phyloP scores from a whole-genome alignment of 2,329 filamentous ascomycete genomes.

The Pseudogymnoascus sp. region DNA sequence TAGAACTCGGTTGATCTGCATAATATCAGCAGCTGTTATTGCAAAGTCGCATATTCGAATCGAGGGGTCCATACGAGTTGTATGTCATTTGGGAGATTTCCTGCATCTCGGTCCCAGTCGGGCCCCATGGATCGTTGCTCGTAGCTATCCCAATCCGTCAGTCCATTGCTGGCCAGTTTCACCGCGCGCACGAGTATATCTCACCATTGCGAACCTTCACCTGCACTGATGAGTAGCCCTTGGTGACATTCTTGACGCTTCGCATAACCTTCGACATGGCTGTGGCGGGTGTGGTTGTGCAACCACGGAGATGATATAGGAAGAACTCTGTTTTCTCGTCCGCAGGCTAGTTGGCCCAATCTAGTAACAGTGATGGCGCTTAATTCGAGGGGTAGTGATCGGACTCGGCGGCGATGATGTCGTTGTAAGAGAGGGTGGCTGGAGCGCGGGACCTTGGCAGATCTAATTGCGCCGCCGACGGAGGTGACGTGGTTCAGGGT shows the following conservation, averaged over 20 bases:
- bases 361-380: slow-evolving; percentile 5
- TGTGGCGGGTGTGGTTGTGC: slow-evolving; percentile 16
- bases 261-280: slow-evolving; percentile 94
- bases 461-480: slow-evolving; percentile 10
- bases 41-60: neutral
- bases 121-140: slow-evolving; percentile 97
- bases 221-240: slow-evolving; percentile 92
- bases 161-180: slow-evolving; percentile 8
- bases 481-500: slow-evolving; percentile 6
- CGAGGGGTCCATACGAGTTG: slow-evolving; percentile 64
- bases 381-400: neutral
- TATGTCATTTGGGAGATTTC: slow-evolving; percentile 97
- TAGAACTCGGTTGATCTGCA: slow-evolving; percentile 84
- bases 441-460: slow-evolving; percentile 6
- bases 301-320: neutral
- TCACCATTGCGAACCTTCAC: slow-evolving; percentile 96
- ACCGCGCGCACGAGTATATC: slow-evolving; percentile 30
- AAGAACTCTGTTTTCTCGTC: slow-evolving; percentile 5
- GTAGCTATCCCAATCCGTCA: slow-evolving; percentile 56
- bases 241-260: slow-evolving; percentile 98
- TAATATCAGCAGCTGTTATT: slow-evolving; percentile 11
- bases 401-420: slow-evolving; percentile 7
- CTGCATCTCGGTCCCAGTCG: slow-evolving; percentile 95
- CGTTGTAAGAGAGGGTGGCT: slow-evolving; percentile 6
- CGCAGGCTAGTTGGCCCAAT: slow-evolving; percentile 2